Evolutionary conservation across 805 yeast genomes (phyloP).

Genomic region (Priceomyces castillae): DNA sequence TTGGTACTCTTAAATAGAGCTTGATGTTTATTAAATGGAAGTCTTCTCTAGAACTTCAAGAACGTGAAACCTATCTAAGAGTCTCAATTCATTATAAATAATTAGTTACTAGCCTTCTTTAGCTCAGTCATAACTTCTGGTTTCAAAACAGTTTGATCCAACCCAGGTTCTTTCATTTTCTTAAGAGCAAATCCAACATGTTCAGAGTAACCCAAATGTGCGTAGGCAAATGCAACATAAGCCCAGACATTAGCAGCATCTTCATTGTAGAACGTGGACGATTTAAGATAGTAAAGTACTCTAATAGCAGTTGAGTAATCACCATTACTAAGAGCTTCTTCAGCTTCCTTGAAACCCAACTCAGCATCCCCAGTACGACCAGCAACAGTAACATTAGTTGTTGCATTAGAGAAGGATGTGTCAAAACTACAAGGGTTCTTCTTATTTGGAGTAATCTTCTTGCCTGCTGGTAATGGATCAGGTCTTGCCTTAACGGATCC

Average conservation of each 20-base stretch:
- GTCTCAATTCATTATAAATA: not conserved
- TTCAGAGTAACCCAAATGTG: constrained; percentile 10
- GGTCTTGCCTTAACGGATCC: constrained; percentile 11
- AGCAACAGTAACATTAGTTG: constrained; percentile 5
- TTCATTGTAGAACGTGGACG: constrained; percentile 10
- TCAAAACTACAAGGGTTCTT: constrained; percentile 10
- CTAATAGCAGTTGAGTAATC: constrained; percentile 10
- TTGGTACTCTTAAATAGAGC: too few relatives aligned
- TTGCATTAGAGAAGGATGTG: constrained; percentile 7
- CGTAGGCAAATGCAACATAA: constrained; percentile 11
- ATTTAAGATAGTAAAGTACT: constrained; percentile 9
- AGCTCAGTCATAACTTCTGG: constrained; percentile 9
- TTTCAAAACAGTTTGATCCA: constrained; percentile 11
- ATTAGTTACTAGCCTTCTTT: constrained; percentile 8
- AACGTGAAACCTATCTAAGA: not conserved
- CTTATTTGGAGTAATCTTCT: constrained; percentile 10
- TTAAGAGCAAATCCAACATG: constrained; percentile 11
- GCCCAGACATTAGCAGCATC: constrained; percentile 13
- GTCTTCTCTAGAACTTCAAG: too few relatives aligned
- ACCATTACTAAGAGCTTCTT: constrained; percentile 5
- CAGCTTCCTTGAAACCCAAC: constrained; percentile 8
- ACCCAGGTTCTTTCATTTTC: constrained; percentile 10
- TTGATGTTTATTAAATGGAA: too few relatives aligned
- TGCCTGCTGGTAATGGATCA: constrained; percentile 12
- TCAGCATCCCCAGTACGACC: constrained; percentile 9